Conservation (phyloP, 2,329 filamentous ascomycete genomes). For the Dactylellina leptospora region DNA sequence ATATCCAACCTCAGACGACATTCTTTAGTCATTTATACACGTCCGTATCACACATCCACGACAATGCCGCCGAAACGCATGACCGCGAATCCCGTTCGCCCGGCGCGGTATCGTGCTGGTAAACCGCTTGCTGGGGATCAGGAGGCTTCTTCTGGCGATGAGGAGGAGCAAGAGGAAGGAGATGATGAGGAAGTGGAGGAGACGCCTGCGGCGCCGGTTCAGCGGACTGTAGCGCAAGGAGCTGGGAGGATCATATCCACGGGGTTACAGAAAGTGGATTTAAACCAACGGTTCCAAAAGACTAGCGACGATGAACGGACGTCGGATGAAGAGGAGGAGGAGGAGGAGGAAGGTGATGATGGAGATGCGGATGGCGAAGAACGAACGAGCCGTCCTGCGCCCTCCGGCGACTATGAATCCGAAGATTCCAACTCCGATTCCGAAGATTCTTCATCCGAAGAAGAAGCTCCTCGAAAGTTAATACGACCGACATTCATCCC, state of each 20-base stretch:
- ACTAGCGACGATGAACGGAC: conserved; percentile 54
- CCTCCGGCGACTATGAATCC: conserved; percentile 53
- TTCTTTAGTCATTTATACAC: not conserved
- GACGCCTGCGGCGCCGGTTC: conserved; percentile 59
- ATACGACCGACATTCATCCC: conserved; percentile 74
- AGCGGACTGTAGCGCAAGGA: conserved; percentile 59
- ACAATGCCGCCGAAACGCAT: conserved; percentile 77
- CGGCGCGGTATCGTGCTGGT: conserved; percentile 83
- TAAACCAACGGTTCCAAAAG: conserved; percentile 58
- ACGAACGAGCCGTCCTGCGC: conserved; percentile 10
- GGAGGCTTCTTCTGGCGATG: conserved; percentile 64
- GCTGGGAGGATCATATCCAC: conserved; percentile 60
- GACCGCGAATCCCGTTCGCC: conserved; percentile 87
- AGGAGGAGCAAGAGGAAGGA: conserved; percentile 65
- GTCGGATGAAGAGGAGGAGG: conserved; percentile 51
- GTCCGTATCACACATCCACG: not conserved
- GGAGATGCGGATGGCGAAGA: conserved; percentile 49
- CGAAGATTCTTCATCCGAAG: conserved; percentile 11
- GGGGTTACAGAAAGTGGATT: conserved; percentile 62
- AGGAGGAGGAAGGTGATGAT: conserved; percentile 45
- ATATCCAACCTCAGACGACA: not conserved
- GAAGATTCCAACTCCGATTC: conserved; percentile 15
- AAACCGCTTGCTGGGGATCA: conserved; percentile 70
- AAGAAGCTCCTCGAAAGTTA: conserved; percentile 66
- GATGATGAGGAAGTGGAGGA: conserved; percentile 44